Percentiles rank a stretch among this genome's conserved stretches.
These are phyloP conservation scores for Breynia disticha DNA, from an alignment of 441 rosid species.

Conservation along the genomic window DNA sequence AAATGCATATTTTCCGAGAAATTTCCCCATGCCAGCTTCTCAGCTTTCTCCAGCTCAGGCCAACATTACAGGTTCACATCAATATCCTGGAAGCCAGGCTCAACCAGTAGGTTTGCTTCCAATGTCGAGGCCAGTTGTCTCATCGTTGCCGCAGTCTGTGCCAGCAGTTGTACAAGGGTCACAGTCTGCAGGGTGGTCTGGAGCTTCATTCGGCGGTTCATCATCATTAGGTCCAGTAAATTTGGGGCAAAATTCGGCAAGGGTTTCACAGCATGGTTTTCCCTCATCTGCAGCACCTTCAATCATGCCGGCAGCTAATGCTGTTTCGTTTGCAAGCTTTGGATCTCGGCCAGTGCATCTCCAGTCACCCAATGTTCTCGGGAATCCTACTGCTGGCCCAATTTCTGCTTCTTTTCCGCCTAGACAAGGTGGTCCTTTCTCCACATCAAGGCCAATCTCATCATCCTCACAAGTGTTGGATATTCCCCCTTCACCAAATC, in stretches of 20 bases:
- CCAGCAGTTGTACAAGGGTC: conserved; percentile 23
- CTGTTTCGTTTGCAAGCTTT: conserved; percentile 5
- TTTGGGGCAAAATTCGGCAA: conserved; percentile 29
- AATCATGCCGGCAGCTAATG: conserved; percentile 21
- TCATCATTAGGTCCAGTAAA: conserved; percentile 26
- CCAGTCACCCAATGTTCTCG: conserved; percentile 11
- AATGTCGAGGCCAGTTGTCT: conserved; percentile 26
- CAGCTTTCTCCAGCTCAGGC: conserved; percentile 34
- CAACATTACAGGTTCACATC: conserved; percentile 17
- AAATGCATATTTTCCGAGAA: conserved; percentile 34
- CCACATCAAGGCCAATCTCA: conserved; percentile 18
- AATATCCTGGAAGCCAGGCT: conserved; percentile 31
- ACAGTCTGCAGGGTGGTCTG: conserved; percentile 28
- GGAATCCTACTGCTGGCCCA: conserved; percentile 18
- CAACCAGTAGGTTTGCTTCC: conserved; percentile 26
- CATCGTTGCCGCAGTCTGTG: conserved; percentile 30
- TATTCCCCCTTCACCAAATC: conserved; percentile 14
- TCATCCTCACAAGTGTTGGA: conserved; percentile 15
- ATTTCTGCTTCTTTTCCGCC: conserved; percentile 21
- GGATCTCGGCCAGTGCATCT: conserved; percentile 16
- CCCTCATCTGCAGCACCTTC: conserved; percentile 21
- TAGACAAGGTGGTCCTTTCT: conserved; percentile 17
- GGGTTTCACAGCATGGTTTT: conserved; percentile 30
- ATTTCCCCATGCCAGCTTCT: conserved; percentile 25
- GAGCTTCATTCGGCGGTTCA: conserved; percentile 13